phyloP scores from a whole-genome alignment of 208 protist species.

The Acanthamoeba culbertsoni region DNA sequence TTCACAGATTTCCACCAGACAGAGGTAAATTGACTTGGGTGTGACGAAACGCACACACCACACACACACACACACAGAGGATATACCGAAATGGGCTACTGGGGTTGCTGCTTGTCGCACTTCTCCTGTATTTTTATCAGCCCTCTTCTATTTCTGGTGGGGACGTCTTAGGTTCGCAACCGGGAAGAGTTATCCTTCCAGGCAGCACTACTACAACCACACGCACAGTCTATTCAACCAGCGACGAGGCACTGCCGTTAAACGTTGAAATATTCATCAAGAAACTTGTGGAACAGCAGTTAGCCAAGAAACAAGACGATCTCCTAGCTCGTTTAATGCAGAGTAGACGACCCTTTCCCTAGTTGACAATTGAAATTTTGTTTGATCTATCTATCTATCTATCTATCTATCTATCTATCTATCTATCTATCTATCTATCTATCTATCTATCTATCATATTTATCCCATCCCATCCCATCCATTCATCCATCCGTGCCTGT shows the following conservation, averaged over 20 bases:
- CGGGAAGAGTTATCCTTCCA: background rate
- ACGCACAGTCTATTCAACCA: too few species aligned
- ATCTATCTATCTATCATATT: too few species aligned
- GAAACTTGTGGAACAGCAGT: background rate
- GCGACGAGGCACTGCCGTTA: background rate
- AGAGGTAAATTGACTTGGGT: too few species aligned
- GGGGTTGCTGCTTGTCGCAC: background rate
- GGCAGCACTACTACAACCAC: background rate
- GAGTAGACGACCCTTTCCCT: background rate
- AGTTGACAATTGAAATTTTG: too few species aligned
- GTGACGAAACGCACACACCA: background rate
- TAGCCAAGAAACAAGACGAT: background rate
- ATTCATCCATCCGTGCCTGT: background rate
- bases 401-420: too few species aligned
- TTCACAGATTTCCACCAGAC: too few species aligned
- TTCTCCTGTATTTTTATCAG: background rate
- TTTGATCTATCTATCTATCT: too few species aligned
- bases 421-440: too few species aligned
- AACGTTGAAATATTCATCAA: constrained; percentile 16
- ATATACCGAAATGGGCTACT: background rate
- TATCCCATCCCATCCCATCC: background rate
- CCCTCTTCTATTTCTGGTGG: background rate
- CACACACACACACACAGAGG: background rate
- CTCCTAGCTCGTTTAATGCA: background rate
- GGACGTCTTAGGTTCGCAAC: background rate